Evolutionary conservation across 2,329 filamentous ascomycete species (phyloP), one percentile per base, ranked within the genome.

Genomic region (Trichophyton mentagrophytes): DNA sequence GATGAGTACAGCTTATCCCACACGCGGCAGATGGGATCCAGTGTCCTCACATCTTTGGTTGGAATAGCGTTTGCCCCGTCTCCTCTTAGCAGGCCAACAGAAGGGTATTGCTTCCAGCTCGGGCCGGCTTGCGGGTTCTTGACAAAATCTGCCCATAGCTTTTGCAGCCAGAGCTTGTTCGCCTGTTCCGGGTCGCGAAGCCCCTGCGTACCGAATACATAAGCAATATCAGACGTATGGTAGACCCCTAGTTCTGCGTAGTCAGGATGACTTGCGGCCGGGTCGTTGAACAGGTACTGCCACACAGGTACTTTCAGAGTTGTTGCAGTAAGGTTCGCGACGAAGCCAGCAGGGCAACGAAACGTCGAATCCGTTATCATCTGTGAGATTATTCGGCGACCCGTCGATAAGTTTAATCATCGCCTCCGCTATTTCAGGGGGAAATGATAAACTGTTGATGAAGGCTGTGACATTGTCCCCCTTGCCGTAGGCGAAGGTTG

Each of bases 281-380:
- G 64, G 46, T 70, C 70, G 59, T 73, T 74, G 67, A 69, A 74
- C 59, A 70, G 70, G 65, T 73, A 75, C 22, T 71, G 65, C 71
- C 71, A 75, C 30, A 69, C 65, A 11, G 27, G 51, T 13, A 17
- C 51, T 6, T 20, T 20, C 11, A 55, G 51, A 9, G 30, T 15
- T 9, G 51, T 55, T 25, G 51, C 17, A 20, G 51, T 55, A n/a
- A 55, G 30, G 5, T 55, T 55, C 11, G 51, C 51, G 9, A 20
- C 27, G 9, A 55, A 36, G 20, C 51, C 60, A 73, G 67, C 3
- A 68, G 56, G 56, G 13, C 56, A 58, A 20, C 36, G 36, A 20
- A 58, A 66, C 56, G 70, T 73, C 11, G 66, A 68, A 22, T 72
- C 72, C 22, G 65, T 67, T 22, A 74, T 58, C 15, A 72, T 67